phyloP scores from a whole-genome alignment of 2,329 filamentous ascomycete species.

The Bipolaris zeicola region DNA sequence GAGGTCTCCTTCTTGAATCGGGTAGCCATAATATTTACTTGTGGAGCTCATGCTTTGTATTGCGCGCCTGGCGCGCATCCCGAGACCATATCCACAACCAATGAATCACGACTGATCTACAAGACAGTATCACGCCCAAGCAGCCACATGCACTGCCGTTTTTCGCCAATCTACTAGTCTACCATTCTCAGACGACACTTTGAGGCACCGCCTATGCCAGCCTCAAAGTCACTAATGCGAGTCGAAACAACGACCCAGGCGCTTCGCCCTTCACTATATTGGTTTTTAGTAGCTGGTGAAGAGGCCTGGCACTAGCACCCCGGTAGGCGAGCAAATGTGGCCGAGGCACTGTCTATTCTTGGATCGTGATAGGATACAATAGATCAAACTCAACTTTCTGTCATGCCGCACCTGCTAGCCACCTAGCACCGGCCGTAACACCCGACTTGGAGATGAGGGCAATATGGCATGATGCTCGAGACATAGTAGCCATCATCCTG shows the following conservation, averaged over 20 bases:
- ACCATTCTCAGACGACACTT: constrained; percentile 19
- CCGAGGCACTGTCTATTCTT: constrained; percentile 24
- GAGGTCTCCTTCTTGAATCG: constrained; percentile 27
- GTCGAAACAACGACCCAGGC: constrained; percentile 9
- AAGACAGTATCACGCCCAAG: constrained; percentile 31
- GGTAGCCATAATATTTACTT: constrained; percentile 26
- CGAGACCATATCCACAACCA: constrained; percentile 27
- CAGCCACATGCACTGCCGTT: constrained; percentile 43
- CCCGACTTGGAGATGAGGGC: constrained; percentile 7
- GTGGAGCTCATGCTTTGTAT: constrained; percentile 28
- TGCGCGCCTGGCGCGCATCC: constrained; percentile 21
- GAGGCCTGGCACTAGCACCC: constrained; percentile 28
- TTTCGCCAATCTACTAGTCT: constrained; percentile 34
- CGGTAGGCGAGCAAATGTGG: constrained; percentile 20
- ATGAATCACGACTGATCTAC: constrained; percentile 44
- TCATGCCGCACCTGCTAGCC: constrained; percentile 30
- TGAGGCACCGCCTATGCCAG: constrained; percentile 15
- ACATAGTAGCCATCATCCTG: constrained; percentile 2
- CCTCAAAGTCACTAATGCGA: constrained; percentile 13
- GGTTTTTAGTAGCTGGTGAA: constrained; percentile 23
- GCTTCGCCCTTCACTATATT: constrained; percentile 33
- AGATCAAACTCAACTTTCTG: constrained; percentile 26
- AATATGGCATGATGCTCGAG: constrained; percentile 6
- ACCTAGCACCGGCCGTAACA: constrained; percentile 10
- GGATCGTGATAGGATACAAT: constrained; percentile 33